Base-by-base conservation (phyloP, 306 rosid genomes). In the Crataegus laevigata region DNA sequence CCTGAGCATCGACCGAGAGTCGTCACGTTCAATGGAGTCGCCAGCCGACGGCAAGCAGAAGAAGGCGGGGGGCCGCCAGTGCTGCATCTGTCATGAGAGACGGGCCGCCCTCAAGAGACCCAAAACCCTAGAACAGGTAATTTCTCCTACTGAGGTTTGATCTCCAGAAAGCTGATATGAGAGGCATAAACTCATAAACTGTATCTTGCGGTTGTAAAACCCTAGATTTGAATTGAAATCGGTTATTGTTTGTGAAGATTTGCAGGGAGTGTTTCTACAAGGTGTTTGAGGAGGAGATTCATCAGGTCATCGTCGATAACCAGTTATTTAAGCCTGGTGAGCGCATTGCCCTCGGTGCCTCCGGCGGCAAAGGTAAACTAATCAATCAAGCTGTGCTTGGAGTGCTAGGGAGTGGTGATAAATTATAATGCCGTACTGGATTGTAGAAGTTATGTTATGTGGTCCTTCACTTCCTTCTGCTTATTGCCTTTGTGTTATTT, bases 201-300 rank as follows among this genome's bases (percentile, higher is more conserved):
- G 34, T 60, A 13, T 60, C 26, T 60, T 60, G 65, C 28, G 32
- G 65, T 60, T 1, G 28, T 62, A 62, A 17, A 62, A 62, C 67
- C 67, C 24, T 62, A 62, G 67, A 63, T 17, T 18, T 7, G 42
- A 30, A 52, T 72, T 25, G 72, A 45, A 58, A 51, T 47, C 47
- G 21, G 38, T 80, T 6, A 21, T 47, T 73, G 32, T 38, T 8
- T 25, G 1, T 75, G 51, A 80, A 89, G 77, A 81, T 94, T 10
- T 91, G 98, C 84, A 87, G 87, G 77, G 96, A 90, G 55, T 94
- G 98, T 80, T 94, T 94, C 89, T 94, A 86, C 66, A 74, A 80
- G 66, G 93, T 88, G 4, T 90, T 94, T 76, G 97, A 94, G 88
- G 81, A 84, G 52, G 98, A 94, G 86, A 94, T 94, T 24, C 98